Evolutionary conservation across 805 yeast species (phyloP), one percentile per base, ranked within the genome.

Genomic region (Zygoascus biomembranicola): DNA sequence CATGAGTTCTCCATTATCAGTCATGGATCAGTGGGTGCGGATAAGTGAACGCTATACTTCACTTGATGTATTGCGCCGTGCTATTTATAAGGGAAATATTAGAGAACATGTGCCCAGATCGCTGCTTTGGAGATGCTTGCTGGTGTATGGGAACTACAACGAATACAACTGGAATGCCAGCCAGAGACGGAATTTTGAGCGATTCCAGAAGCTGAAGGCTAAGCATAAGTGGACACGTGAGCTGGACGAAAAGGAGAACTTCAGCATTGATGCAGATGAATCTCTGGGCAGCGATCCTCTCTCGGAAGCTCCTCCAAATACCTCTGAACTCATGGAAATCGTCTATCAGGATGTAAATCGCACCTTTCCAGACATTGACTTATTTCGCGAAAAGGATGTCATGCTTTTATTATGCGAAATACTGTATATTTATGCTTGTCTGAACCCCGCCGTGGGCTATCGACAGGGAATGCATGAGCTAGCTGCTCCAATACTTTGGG

Each of bases 401-500:
- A 57, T 78, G 53, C 67, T 73, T n/a, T 11, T 18, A 5, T 18
- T 42, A 42, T 19, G 26, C 13, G 70, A 73, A 47, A 62, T 78
- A 8, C 64, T 78, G 47, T 77, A 69, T 58, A 67, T 74, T 5
- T 79, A 79, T 73, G 65, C 79, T 39, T 71, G 72, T 58, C 70
- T 73, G 60, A 73, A 77, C 57, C 73, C 77, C 1, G 69, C 62
- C 8, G 65, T 78, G 32, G 76, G 79, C n/a, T 75, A 75, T 56
- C 72, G 79, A 55, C 83, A 78, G 61, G 83, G 83, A 4, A 69
- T 78, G 63, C 82, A 78, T 60, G 83, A 78, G 63, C 68, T 79
- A 5, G 62, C 76, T 43, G 83, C 80, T 3, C 69, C 79, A 28
- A 64, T 78, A 11, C 68, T 67, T 52, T 67, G 51, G 42, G 67